Evolutionary conservation across 1,284 basidiomycete genomes (phyloP).

Genomic region (Papiliotrema flavescens): DNA sequence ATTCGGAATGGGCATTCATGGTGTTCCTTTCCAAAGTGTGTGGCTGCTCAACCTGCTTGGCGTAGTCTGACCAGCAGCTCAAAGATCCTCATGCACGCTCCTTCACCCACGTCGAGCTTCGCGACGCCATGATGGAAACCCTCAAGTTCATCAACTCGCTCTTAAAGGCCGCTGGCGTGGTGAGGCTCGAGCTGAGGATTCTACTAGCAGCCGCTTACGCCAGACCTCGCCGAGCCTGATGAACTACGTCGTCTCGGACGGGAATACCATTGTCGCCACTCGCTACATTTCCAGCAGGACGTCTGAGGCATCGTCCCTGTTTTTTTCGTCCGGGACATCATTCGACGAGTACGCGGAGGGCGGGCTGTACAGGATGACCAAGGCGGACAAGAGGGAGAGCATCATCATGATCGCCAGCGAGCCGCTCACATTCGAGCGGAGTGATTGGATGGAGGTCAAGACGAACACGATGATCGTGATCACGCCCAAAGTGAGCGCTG

Average conservation of each 20-base stretch:
- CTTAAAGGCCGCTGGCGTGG: conserved; percentile 69
- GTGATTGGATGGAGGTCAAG: conserved; percentile 78
- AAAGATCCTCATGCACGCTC: conserved; percentile 66
- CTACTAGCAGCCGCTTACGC: neutral
- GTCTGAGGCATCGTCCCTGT: conserved; percentile 90
- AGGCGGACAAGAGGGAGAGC: conserved; percentile 80
- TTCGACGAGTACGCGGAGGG: conserved; percentile 86
- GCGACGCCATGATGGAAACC: conserved; percentile 80
- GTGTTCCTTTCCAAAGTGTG: conserved; percentile 78
- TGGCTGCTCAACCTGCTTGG: conserved; percentile 5
- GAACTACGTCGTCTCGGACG: conserved; percentile 97
- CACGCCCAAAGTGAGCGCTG: conserved; percentile 68
- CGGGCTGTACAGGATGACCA: conserved; percentile 90
- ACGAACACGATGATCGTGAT: conserved; percentile 91
- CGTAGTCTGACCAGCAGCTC: conserved; percentile 54
- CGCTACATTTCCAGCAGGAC: conserved; percentile 88
- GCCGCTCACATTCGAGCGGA: conserved; percentile 80
- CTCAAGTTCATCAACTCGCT: conserved; percentile 73
- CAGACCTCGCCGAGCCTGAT: conserved; percentile 71
- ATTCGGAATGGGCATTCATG: conserved; percentile 94
- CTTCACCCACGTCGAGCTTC: conserved; percentile 46
- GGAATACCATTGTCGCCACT: conserved; percentile 86
- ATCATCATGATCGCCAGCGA: conserved; percentile 93
- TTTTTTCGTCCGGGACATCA: conserved; percentile 90
- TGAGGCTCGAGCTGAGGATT: conserved; percentile 32